phyloP scores from a whole-genome alignment of 257 asterid species.

The Solanum acaule region DNA sequence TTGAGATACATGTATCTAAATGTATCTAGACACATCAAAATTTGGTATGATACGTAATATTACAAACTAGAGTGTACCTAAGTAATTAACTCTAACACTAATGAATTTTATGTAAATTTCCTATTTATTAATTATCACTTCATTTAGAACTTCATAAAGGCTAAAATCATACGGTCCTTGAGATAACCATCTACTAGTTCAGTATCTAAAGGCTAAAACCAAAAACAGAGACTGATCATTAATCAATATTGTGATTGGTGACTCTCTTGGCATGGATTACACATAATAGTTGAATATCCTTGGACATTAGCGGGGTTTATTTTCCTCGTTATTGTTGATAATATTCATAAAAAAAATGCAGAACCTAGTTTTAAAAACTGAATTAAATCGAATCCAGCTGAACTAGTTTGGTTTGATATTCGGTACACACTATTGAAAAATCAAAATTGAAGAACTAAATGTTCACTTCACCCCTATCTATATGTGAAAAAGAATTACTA shows the following conservation, averaged over 20 bases:
- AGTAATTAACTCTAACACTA: neutral
- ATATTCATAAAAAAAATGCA: neutral
- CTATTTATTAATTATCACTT: neutral
- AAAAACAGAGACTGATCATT: neutral
- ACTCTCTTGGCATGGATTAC: neutral
- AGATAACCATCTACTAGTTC: neutral
- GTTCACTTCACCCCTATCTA: neutral
- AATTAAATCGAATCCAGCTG: no score
- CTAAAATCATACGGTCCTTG: neutral
- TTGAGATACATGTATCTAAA: neutral
- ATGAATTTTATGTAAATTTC: no score
- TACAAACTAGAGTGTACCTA: no score
- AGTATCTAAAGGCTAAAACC: neutral
- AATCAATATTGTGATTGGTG: neutral
- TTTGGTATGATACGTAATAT: no score
- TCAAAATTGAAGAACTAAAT: neutral
- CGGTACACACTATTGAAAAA: neutral
- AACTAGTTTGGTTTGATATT: neutral
- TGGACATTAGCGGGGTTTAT: no score
- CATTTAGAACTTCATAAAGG: neutral
- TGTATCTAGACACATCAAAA: no score
- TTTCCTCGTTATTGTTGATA: neutral
- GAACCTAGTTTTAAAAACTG: neutral
- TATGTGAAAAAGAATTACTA: neutral
- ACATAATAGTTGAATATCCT: neutral